A percentile compares a stretch with the other conserved stretches of the same genome.
Conservation (phyloP, 805 yeast species). For the Isabelozyma heimii region DNA sequence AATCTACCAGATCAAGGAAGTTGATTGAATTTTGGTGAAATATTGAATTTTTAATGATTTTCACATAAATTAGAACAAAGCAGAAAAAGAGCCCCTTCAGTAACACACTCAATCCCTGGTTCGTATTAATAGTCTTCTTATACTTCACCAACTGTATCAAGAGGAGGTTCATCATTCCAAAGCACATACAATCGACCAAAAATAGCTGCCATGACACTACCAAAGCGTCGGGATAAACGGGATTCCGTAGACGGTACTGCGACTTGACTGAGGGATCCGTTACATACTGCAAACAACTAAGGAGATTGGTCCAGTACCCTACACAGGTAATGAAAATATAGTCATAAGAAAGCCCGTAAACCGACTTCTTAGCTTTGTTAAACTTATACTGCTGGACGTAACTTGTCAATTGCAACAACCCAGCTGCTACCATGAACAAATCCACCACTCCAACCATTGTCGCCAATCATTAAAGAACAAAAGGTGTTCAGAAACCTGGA, state of each 20-base stretch:
- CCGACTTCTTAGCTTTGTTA: constrained; percentile 23
- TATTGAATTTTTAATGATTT: constrained; percentile 1
- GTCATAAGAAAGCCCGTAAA: constrained; percentile 40
- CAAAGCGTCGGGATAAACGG: constrained; percentile 22
- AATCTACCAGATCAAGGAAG: constrained; percentile 41
- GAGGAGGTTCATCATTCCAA: constrained; percentile 11
- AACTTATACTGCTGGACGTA: constrained; percentile 10
- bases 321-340: constrained; percentile 14
- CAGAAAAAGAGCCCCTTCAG: constrained; percentile 1
- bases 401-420: not conserved
- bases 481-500: too few relatives aligned
- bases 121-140: constrained; percentile 26
- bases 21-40: constrained; percentile 12
- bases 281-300: constrained; percentile 1
- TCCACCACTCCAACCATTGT: not conserved
- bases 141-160: constrained; percentile 24
- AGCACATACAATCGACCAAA: constrained; percentile 11
- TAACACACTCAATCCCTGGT: constrained; percentile 33
- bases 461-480: too few relatives aligned
- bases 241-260: constrained; percentile 23
- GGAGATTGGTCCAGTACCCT: not conserved
- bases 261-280: not conserved
- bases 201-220: constrained; percentile 15
- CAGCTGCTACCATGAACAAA: not conserved
- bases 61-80: constrained; percentile 3